Conservation (phyloP, 2,329 filamentous ascomycete genomes). For the Aspergillus sp. region DNA sequence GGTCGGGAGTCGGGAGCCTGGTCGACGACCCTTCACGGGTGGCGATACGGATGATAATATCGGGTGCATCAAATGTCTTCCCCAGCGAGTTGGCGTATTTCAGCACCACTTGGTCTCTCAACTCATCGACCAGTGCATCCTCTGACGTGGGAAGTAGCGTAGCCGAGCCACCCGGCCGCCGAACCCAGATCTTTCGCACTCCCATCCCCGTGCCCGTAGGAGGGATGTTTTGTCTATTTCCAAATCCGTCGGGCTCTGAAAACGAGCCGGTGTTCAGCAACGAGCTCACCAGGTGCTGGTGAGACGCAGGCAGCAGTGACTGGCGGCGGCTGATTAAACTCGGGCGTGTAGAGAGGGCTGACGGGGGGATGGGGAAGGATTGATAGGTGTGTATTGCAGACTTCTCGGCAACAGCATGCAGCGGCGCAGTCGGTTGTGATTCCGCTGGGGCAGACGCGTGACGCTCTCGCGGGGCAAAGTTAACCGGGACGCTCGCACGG, state of each 20-base stretch:
- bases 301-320: conserved; percentile 40
- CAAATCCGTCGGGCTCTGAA: conserved; percentile 23
- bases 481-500: conserved; percentile 20
- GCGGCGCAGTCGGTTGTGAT: conserved; percentile 24
- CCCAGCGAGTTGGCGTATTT: conserved; percentile 95
- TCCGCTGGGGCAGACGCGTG: conserved; percentile 17
- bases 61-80: conserved; percentile 83
- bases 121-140: conserved; percentile 90
- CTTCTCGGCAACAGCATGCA: conserved; percentile 31
- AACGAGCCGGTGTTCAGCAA: conserved; percentile 31
- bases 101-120: conserved; percentile 84
- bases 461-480: conserved; percentile 16
- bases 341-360: conserved; percentile 30
- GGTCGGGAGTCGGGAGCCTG: conserved; percentile 55
- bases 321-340: conserved; percentile 38
- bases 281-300: conserved; percentile 39
- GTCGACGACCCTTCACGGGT: conserved; percentile 60
- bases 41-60: conserved; percentile 75
- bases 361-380: conserved; percentile 13
- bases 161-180: conserved; percentile 77
- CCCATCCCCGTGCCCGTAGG: conserved; percentile 35
- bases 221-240: conserved; percentile 18
- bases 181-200: conserved; percentile 87
- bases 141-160: conserved; percentile 83
- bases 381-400: conserved; percentile 15